Base-by-base conservation (phyloP, 2,329 filamentous ascomycete genomes). In the Alternaria viburni region DNA sequence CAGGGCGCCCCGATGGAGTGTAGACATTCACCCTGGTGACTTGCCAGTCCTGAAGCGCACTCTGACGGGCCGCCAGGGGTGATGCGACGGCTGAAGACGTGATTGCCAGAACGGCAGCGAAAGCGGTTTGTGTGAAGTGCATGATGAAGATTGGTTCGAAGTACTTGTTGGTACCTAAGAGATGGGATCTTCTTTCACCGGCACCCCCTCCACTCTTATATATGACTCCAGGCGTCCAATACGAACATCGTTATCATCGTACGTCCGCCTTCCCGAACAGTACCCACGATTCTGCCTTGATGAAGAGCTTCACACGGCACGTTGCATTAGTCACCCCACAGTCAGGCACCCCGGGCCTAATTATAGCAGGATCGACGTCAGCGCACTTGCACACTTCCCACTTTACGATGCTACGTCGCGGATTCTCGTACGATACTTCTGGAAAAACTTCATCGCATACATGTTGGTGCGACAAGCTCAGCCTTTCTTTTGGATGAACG, bases 1-100 rank as follows among this genome's bases (percentile, higher is more conserved):
- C 71, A 17, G 69, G 69, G 19, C 69, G 74, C 10, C 71, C 66
- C 7, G 69, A 71, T 1, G 70, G 69, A 1, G 61, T 51, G 9
- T 5, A 28, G 7, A 32, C 23, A n/a, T 13, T 13, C 1, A 71
- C 43, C 8, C 32, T 25, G n/a, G 61, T 68, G 55, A 77, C 65
- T 57, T 73, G 59, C 52, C 68, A 77, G 28, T 69, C 65, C n/a
- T 69, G 36, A 3, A 76, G 65, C 12, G 57, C 26, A 17, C 45
- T 30, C 43, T 70, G 61, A 36, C 68, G 67, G 6, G 56, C 44
- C n/a, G 61, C 49, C 19, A 70, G 21, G 3, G 72, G 66, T 5
- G 62, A 28, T 10, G 69, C 65, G 6, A 59, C 28, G 12, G 44
- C 23, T 4, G 61, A 59, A 17, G 43, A 65, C 12, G 60, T 54